These are phyloP conservation scores for Erucastrum elatum DNA, from an alignment of 345 rosid species.

Conservation along the genomic window DNA sequence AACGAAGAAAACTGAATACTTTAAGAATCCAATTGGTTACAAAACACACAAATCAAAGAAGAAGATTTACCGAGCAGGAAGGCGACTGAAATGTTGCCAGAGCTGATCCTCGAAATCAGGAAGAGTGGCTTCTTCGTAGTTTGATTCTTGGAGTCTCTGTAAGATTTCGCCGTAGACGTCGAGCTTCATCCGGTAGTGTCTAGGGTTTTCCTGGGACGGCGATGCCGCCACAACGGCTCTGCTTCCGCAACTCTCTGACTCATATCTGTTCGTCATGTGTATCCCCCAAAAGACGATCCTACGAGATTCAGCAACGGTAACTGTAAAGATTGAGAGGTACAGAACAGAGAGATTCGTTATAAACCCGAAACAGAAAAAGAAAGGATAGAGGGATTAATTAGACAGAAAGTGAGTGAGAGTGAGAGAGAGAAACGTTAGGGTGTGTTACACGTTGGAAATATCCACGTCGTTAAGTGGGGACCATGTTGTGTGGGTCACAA, in stretches of 20 bases:
- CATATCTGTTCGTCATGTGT: slow-evolving; percentile 78
- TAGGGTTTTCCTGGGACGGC: slow-evolving; percentile 55
- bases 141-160: slow-evolving; percentile 66
- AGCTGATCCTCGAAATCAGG: slow-evolving; percentile 89
- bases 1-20: not conserved
- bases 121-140: slow-evolving; percentile 61
- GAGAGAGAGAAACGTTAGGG: slow-evolving; percentile 30
- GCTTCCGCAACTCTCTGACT: slow-evolving; percentile 89
- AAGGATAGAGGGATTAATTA: not conserved
- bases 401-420: not conserved
- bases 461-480: slow-evolving; percentile 36
- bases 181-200: slow-evolving; percentile 78
- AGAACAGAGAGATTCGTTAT: slow-evolving; percentile 17
- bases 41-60: too few species aligned
- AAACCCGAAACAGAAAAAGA: not conserved
- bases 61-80: slow-evolving; percentile 68
- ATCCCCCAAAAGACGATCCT: not conserved
- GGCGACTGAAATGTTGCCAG: slow-evolving; percentile 89
- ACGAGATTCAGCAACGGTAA: slow-evolving; percentile 5
- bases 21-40: not conserved
- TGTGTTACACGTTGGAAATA: slow-evolving; percentile 3
- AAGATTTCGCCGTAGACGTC: slow-evolving; percentile 83
- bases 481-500: slow-evolving; percentile 21
- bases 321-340: not conserved
- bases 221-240: slow-evolving; percentile 55